Conservation (phyloP, 2,329 filamentous ascomycete genomes). For the Hymenoscyphus scutula region DNA sequence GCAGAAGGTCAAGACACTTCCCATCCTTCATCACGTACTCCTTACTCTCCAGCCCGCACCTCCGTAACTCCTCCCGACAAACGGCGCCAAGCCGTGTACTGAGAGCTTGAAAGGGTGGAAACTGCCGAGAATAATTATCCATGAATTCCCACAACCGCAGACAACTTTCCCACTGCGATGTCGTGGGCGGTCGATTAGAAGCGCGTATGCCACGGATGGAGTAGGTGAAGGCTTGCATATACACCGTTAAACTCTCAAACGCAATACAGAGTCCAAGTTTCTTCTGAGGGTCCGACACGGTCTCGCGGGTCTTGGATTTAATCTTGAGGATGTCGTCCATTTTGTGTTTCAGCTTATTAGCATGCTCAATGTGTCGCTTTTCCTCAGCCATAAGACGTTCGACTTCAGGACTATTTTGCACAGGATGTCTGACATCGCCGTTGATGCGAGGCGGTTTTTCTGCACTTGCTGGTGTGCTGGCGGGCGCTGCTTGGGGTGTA, state of each 20-base stretch:
- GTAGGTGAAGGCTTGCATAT: conserved; percentile 32
- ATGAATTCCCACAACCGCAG: conserved; percentile 47
- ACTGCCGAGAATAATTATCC: conserved; percentile 37
- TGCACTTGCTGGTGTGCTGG: conserved; percentile 33
- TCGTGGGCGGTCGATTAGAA: conserved; percentile 28
- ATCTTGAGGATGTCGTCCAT: conserved; percentile 32
- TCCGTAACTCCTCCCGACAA: conserved; percentile 20
- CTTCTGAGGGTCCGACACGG: conserved; percentile 23
- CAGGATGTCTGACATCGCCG: conserved; percentile 20
- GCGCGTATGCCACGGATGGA: conserved; percentile 16
- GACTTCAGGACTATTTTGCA: conserved; percentile 13
- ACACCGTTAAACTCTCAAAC: conserved; percentile 32
- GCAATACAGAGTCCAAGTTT: conserved; percentile 31
- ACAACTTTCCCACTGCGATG: conserved; percentile 45
- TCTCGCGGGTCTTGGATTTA: conserved; percentile 22
- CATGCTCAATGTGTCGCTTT: conserved; percentile 21
- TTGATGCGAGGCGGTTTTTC: conserved; percentile 32
- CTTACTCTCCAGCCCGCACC: conserved; percentile 16
- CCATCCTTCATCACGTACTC: conserved; percentile 5
- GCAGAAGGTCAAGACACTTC: conserved; percentile 35
- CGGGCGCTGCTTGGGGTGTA: conserved; percentile 38
- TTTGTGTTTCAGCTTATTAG: conserved; percentile 33
- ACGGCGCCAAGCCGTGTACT: conserved; percentile 21
- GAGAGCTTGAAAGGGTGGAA: conserved; percentile 22
- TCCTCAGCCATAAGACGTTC: conserved; percentile 19